Evolutionary conservation across 371 early-diverging fungal genomes (phyloP), one percentile per base, ranked within the genome.

Genomic region (Mucor sp.): DNA sequence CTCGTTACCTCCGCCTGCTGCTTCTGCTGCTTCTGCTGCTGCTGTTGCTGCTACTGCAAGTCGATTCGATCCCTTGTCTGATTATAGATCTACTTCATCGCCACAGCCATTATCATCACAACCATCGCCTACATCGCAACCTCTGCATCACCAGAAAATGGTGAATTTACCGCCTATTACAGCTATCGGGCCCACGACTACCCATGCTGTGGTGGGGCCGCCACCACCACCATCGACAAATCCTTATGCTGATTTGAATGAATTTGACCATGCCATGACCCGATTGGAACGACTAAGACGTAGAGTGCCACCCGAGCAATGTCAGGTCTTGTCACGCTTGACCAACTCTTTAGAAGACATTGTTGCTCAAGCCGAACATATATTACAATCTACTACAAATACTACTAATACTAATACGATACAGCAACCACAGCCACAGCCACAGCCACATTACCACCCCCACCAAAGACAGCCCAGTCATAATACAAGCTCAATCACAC

Each of bases 251-350:
- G 68, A 76, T 41, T 44, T 76, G 11, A 23, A 4, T 8, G 71
- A 73, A 44, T 76, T 73, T 50, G 77, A 76, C 55, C 50, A 64
- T 27, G 74, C 74, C 0, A 55, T 76, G 60, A 68, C 66, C 0
- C 64, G 66, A 14, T 28, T 76, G 19, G 68, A 73, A 47, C 32
- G 69, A 19, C 15, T 76, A n/a, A 62, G 77, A 58, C 70, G 71
- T 60, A 44, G 65, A 48, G 65, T 76, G 6, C 61, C 65, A n/a
- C 60, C 61, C 3, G 77, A 74, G 44, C 69, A 76, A 56, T 57
- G 58, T 15, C 53, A 63, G 35, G 32, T 61, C 1, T 39, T 76
- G 14, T 60, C 77, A 6, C 53, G 33, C 39, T 41, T 76, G 25
- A 70, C 74, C 3, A 15, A 28, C n/a, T 48, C 65, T 19, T 30